Base-by-base conservation (phyloP, 371 early-diverging fungal species). In the Phascolomyces articulosus region DNA sequence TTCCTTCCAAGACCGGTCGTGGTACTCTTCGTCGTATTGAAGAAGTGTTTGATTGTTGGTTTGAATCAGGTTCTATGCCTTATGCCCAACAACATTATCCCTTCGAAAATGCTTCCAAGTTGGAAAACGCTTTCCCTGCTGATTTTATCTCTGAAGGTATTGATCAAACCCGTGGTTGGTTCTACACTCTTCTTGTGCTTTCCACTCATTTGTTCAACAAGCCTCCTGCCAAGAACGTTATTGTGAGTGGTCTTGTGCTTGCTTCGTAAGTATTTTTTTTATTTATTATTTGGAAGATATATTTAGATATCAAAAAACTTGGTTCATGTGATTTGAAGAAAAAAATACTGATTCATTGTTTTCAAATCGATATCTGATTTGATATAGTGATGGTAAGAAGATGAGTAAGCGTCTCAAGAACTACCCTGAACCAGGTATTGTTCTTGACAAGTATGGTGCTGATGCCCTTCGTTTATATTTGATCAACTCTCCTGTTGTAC, bases 111-210 rank as follows among this genome's bases (percentile, higher is more conserved):
- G 75, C 90, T 73, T 91, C 93, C 40, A 82, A 87, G 73, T 95
- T 99, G 70, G 81, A 92, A 70, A 66, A 73, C 13, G 89, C 89
- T 4, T 99, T 99, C 94, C 99, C 99, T 21, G 99, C 99, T 23
- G 96, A 99, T 73, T 99, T 99, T 83, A 99, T 99, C 74, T 98
- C 99, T 44, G 99, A 99, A 85, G 99, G 99, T 70, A 83, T 99
- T 55, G 99, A 99, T 79, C 99, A 99, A 86, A 99, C 99, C 58
- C 93, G 99, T 71, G 99, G 99, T 64, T 99, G 99, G 99, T 99
- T 99, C 92, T 99, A 99, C 82, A 99, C 99, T 26, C 88, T 99
- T 26, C 86, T 99, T 76, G 99, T 99, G 10, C 88, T 99, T 59
- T 97, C 98, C 41, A 97, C 98, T n/a, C 96, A 99, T 75, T 84